Evolutionary conservation across 192 early-diverging fungal genomes (phyloP).

Genomic region (Entophlyctis helioformis): DNA sequence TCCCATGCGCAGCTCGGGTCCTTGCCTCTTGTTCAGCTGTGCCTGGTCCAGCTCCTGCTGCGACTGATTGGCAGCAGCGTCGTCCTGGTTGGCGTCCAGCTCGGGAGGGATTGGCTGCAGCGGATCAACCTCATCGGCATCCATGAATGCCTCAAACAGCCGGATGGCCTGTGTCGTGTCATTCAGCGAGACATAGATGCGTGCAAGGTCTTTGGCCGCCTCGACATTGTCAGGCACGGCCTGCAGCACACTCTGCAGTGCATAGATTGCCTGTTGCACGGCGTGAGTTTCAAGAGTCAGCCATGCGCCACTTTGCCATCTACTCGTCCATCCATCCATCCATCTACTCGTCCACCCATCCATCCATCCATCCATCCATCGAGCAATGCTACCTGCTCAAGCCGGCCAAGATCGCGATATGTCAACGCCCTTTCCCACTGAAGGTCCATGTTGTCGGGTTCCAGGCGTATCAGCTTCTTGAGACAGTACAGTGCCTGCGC

Average conservation of each 20-base stretch:
- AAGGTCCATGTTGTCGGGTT: no score
- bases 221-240: conserved; percentile 55
- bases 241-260: conserved; percentile 44
- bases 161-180: conserved; percentile 41
- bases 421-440: no score
- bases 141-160: conserved; percentile 20
- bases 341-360: no score
- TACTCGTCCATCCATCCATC: no score
- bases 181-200: conserved; percentile 36
- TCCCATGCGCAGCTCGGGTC: conserved; percentile 32
- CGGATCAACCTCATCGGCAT: conserved; percentile 17
- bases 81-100: conserved; percentile 18
- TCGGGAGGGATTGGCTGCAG: conserved; percentile 6
- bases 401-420: no score
- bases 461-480: no score
- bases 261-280: conserved; percentile 45
- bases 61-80: conserved; percentile 16
- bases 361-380: no score
- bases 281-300: no score
- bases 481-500: no score
- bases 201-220: conserved; percentile 47
- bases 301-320: no score
- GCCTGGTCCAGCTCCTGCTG: background rate
- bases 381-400: no score
- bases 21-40: background rate